These are phyloP conservation scores for Tubosaeta brunneosetosa DNA, from an alignment of 768 basidiomycete genomes.

Conservation along the genomic window DNA sequence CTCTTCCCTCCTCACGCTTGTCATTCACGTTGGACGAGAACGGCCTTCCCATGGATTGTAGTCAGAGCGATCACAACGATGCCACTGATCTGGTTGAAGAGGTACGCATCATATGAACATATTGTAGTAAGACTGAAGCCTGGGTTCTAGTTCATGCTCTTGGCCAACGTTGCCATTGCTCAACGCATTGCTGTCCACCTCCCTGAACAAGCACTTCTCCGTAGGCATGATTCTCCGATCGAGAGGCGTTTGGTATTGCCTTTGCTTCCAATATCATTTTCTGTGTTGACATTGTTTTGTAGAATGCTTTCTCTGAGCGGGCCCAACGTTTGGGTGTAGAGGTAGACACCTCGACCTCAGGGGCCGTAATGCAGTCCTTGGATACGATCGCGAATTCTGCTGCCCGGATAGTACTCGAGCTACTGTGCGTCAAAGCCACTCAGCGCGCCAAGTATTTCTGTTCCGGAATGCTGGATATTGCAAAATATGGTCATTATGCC, in stretches of 20 bases:
- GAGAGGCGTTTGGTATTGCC: conserved; percentile 75
- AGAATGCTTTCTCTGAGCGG: conserved; percentile 77
- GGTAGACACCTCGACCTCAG: conserved; percentile 76
- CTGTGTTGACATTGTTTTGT: conserved; percentile 9
- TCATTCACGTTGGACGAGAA: conserved; percentile 75
- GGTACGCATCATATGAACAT: conserved; percentile 39
- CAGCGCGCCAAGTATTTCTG: conserved; percentile 98
- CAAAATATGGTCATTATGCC: conserved; percentile 93
- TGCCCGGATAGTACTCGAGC: conserved; percentile 72
- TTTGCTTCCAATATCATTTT: not conserved
- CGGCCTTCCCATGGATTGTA: conserved; percentile 78
- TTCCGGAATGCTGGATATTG: conserved; percentile 97
- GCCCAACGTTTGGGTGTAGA: conserved; percentile 79
- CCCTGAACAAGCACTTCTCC: conserved; percentile 94
- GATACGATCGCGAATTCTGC: conserved; percentile 67
- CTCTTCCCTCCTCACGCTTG: conserved; percentile 62
- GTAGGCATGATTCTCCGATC: conserved; percentile 89
- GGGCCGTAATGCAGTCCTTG: conserved; percentile 81
- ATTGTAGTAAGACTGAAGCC: conserved; percentile 2
- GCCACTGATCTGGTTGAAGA: conserved; percentile 87
- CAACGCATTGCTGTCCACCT: conserved; percentile 91
- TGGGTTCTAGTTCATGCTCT: conserved; percentile 76
- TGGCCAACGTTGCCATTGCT: conserved; percentile 86
- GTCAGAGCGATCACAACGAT: conserved; percentile 56
- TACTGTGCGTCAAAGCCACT: conserved; percentile 88